Evolutionary conservation across 164 flowering plant genomes (phyloP).

Genomic region (Sextonia rubra): DNA sequence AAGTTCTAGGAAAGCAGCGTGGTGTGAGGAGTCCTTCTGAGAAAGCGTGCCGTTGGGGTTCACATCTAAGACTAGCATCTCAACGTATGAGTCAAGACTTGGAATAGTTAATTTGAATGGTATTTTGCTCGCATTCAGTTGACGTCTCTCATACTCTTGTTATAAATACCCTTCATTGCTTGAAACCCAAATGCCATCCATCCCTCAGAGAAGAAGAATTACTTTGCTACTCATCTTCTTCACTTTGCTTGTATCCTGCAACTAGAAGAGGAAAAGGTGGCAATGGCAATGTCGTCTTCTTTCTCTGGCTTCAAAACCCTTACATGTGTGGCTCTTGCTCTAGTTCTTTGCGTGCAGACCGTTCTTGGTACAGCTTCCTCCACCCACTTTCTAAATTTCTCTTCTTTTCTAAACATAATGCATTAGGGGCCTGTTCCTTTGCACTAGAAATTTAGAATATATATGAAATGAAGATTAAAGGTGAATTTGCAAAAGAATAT

Average conservation of each 20-base stretch:
- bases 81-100: too few relatives aligned
- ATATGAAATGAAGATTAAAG: too few relatives aligned
- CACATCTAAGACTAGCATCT: neutral
- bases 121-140: neutral
- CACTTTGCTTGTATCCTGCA: neutral
- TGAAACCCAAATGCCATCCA: neutral
- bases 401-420: neutral
- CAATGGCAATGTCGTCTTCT: constrained; percentile 7
- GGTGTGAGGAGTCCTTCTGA: neutral
- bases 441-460: too few relatives aligned
- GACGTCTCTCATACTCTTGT: neutral
- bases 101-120: too few relatives aligned
- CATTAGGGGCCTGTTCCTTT: neutral
- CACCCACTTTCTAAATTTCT: neutral
- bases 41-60: neutral
- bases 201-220: neutral
- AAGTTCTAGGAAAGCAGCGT: neutral
- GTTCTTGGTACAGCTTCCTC: neutral
- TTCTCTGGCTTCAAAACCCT: neutral
- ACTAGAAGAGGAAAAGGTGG: neutral
- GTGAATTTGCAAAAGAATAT: too few relatives aligned
- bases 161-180: neutral
- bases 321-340: neutral
- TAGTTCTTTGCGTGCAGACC: neutral
- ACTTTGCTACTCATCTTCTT: neutral